Evolutionary conservation across 2,329 filamentous ascomycete genomes (phyloP), one percentile per base, ranked within the genome.

Genomic region (Gremmenia infestans): DNA sequence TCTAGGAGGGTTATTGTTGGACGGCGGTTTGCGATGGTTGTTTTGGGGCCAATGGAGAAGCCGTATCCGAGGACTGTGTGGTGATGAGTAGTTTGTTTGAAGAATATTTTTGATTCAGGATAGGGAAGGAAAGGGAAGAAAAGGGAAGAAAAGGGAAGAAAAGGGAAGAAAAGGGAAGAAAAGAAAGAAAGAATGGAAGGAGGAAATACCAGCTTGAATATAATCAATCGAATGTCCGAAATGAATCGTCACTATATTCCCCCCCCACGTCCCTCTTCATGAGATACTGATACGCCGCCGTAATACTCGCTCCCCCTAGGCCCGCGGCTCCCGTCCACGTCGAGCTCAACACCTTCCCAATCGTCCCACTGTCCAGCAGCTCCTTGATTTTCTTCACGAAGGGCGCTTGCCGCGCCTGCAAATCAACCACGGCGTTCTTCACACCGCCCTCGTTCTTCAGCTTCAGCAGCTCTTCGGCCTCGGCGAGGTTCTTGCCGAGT

Each of bases 271-370:
- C 70, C 9, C 74, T 70, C 6, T 79, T 68, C 0, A 74, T 65
- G 35, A 80, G 77, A 56, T 83, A 86, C 32, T 71, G 64, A 32
- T 79, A 61, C 0, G 65, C 67, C n/a, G 67, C 60, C 5, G 28
- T 28, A 4, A 19, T 36, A 2, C 8, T 43, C 7, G 22, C 43
- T 5, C 59, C 60, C 7, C 48, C 35, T 19, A 56, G 48, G 5
- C 40, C 51, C 11, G 45, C 59, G 8, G 52, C 39, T 1, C 49
- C 56, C 23, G 40, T 49, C 58, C 58, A 64, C 6, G 54, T 62
- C 40, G 55, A 60, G 55, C 79, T 81, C 25, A 83, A 63, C 0
- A 85, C 71, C 43, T 74, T 77, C 0, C 82, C 81, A 32, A 85
- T 74, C 3, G 66, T 68, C 0, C 78, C 79, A 0, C 70, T 65